phyloP scores from a whole-genome alignment of 2,329 filamentous ascomycete species.

The Colletotrichum musicola region DNA sequence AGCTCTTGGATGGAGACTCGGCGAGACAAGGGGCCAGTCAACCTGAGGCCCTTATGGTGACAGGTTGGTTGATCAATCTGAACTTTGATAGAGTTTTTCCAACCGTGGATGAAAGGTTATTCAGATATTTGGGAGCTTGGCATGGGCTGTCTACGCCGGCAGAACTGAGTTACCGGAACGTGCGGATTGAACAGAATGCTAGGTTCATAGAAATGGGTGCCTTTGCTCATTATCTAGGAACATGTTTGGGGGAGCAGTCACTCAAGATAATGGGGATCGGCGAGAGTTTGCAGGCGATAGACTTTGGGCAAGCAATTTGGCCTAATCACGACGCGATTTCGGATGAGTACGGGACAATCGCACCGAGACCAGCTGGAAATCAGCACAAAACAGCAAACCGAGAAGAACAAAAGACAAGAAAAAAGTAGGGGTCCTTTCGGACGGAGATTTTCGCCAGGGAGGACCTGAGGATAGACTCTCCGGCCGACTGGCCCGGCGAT shows the following conservation, averaged over 20 bases:
- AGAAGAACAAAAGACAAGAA: too few species aligned
- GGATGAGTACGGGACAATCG: background rate
- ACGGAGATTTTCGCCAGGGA: background rate
- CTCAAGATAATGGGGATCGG: too few species aligned
- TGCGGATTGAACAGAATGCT: background rate
- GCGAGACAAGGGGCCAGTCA: background rate
- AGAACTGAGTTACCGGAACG: background rate
- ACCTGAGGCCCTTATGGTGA: background rate
- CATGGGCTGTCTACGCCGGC: too few species aligned
- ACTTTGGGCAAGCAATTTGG: background rate
- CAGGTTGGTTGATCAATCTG: background rate
- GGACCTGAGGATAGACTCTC: background rate
- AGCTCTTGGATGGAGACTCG: too few species aligned
- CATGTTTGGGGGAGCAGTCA: too few species aligned
- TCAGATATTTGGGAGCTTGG: too few species aligned
- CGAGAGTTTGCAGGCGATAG: background rate
- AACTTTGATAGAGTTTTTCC: background rate
- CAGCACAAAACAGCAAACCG: too few species aligned
- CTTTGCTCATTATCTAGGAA: too few species aligned
- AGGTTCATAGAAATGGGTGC: background rate
- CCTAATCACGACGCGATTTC: background rate
- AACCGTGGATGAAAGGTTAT: background rate
- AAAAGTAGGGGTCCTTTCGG: background rate
- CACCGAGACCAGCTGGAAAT: too few species aligned
- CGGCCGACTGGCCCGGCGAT: slow-evolving; percentile 13